These are phyloP conservation scores for Helenozyma baotianmanensis DNA, from an alignment of 805 yeast species.

Conservation along the genomic window DNA sequence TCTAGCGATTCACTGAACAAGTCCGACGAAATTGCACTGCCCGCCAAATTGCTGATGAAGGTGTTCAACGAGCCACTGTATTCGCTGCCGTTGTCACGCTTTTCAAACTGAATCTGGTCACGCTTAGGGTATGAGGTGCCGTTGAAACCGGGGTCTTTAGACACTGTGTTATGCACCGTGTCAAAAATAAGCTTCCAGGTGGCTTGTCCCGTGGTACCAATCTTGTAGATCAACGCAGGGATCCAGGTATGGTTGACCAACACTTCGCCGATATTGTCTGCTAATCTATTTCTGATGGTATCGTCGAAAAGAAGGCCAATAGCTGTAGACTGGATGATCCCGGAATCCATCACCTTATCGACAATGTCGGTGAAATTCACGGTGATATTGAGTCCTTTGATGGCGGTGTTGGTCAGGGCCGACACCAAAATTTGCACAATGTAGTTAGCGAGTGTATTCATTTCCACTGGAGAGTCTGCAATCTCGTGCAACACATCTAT, in stretches of 20 bases:
- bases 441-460: constrained; percentile 24
- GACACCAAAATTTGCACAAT: constrained; percentile 13
- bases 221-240: constrained; percentile 22
- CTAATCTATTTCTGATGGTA: constrained; percentile 21
- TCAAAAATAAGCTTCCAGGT: constrained; percentile 28
- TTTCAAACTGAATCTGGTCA: neutral
- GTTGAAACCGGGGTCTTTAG: constrained; percentile 23
- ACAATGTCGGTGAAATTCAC: constrained; percentile 23
- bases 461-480: constrained; percentile 26
- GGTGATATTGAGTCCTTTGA: constrained; percentile 16
- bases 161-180: constrained; percentile 22
- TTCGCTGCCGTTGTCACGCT: constrained; percentile 2
- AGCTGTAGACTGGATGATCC: constrained; percentile 23
- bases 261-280: constrained; percentile 23
- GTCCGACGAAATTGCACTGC: constrained; percentile 19
- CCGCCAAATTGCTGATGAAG: constrained; percentile 28
- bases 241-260: constrained; percentile 28
- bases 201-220: constrained; percentile 30
- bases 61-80: constrained; percentile 28
- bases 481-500: constrained; percentile 23
- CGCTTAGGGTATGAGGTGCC: constrained; percentile 11
- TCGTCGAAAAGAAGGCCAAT: constrained; percentile 26
- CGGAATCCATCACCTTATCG: constrained; percentile 19
- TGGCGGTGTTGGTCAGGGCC: constrained; percentile 8
- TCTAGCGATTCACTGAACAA: constrained; percentile 18